phyloP scores from a whole-genome alignment of 208 protist species.

The Trypanosoma vivax region DNA sequence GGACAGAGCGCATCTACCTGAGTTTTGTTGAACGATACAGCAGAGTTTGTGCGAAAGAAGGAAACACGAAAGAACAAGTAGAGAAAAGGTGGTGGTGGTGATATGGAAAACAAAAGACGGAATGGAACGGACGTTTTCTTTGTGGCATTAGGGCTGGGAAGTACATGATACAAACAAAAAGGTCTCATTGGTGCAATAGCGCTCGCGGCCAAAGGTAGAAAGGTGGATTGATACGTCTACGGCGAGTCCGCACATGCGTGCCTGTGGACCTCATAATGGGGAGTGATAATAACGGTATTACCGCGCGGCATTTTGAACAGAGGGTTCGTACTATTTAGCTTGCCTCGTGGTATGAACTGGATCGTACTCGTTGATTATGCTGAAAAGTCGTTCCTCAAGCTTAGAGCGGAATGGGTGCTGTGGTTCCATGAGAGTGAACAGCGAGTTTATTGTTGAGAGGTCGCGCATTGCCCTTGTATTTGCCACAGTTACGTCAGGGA shows the following conservation, averaged over 20 bases:
- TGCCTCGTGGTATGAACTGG: slow-evolving; percentile 7
- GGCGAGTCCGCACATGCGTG: too few species aligned
- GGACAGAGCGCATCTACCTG: slow-evolving; percentile 12
- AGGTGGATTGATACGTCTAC: too few species aligned
- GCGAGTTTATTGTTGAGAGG: slow-evolving; percentile 58
- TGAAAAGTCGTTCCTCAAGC: slow-evolving; percentile 63
- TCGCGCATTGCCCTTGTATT: slow-evolving; percentile 82
- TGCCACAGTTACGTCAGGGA: slow-evolving; percentile 53
- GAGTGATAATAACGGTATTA: too few species aligned
- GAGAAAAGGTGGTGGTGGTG: slow-evolving; percentile 2
- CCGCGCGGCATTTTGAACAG: background rate
- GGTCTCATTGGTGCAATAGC: too few species aligned
- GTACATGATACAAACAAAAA: too few species aligned
- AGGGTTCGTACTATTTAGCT: background rate
- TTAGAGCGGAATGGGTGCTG: slow-evolving; percentile 60
- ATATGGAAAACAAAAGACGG: background rate
- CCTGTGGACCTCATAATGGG: too few species aligned
- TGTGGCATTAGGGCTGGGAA: too few species aligned
- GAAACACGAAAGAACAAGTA: slow-evolving; percentile 6
- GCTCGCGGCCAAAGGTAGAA: too few species aligned
- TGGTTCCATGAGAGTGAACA: slow-evolving; percentile 81
- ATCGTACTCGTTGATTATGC: slow-evolving; percentile 60
- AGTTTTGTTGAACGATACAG: background rate
- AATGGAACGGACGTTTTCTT: too few species aligned
- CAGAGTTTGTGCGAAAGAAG: slow-evolving; percentile 2